Base-by-base conservation (phyloP, 352 stramenopile species). In the Elongisporangium anandrum region DNA sequence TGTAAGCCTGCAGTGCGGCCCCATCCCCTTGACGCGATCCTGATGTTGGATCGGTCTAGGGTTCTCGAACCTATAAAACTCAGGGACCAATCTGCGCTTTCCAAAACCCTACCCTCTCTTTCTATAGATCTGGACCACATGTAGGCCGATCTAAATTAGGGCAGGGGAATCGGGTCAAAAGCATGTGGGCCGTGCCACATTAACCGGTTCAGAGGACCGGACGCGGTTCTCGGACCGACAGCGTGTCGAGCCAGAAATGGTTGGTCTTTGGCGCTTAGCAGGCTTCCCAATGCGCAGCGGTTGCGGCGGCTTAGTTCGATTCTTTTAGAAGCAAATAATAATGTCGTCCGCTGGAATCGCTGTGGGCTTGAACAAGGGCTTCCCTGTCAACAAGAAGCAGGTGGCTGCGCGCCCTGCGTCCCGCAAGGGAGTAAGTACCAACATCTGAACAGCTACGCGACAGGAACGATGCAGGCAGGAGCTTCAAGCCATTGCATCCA, bases 331-430 rank as follows among this genome's bases (percentile, higher is more conserved):
- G 79, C 79, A 88, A 82, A 81, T 84, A 78, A 82, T 79, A 85
- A 87, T 95, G 85, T 93, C 86, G 78, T 94, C 86, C 67, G 92
- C 84, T 82, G 88, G 88, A 88, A 96, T 97, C 72, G 87, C 87
- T 70, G 79, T 94, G 75, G 90, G 90, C 72, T 69, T 95, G 57
- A 93, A 95, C 79, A 98, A 98, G 84, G 88, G 90, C 60, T 97
- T 85, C 85, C 84, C 90, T 82, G 77, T 96, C 64, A 90, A 87
- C 73, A 98, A 98, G 85, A 94, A 90, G 72, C 78, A 91, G 69
- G 85, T 96, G 72, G 81, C 86, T 65, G 65, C 85, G 60, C 81
- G 86, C 61, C 89, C 91, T 60, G 87, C 85, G 66, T 75, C 84
- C 62, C 76, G 84, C 63, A 97, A 97, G 77, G 90, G 90, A 66